phyloP scores from a whole-genome alignment of 2,329 filamentous ascomycete genomes.

The Fusarium palustre region DNA sequence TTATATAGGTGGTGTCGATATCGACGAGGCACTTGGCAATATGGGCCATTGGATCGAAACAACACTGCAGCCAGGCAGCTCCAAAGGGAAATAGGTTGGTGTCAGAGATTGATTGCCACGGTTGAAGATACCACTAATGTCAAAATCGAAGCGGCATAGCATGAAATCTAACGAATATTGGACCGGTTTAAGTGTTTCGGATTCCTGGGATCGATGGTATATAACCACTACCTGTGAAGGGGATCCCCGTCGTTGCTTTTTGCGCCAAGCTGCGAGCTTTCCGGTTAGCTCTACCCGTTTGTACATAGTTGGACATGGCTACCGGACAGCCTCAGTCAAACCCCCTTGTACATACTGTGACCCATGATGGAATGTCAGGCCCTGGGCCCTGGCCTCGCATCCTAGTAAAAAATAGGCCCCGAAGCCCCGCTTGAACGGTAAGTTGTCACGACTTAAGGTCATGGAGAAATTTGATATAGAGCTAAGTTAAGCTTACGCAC shows the following conservation, averaged over 20 bases:
- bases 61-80: constrained; percentile 36
- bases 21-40: constrained; percentile 70
- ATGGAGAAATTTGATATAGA: constrained; percentile 43
- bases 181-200: constrained; percentile 45
- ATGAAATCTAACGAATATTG: constrained; percentile 37
- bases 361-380: constrained; percentile 34
- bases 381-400: constrained; percentile 28
- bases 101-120: constrained; percentile 44
- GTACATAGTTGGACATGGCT: constrained; percentile 34
- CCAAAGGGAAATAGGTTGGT: constrained; percentile 42
- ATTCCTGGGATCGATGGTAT: constrained; percentile 46
- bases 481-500: constrained; percentile 37
- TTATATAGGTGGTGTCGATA: constrained; percentile 63
- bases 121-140: constrained; percentile 39
- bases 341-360: constrained; percentile 37
- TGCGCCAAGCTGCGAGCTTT: constrained; percentile 41
- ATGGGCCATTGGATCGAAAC: constrained; percentile 66
- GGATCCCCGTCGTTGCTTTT: constrained; percentile 41
- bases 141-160: constrained; percentile 39
- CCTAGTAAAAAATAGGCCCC: constrained; percentile 18
- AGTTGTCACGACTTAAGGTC: constrained; percentile 35
- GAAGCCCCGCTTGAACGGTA: constrained; percentile 30
- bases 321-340: constrained; percentile 34
- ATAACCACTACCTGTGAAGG: constrained; percentile 45
- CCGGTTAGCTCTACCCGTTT: constrained; percentile 39